Percentiles rank a stretch among this genome's conserved stretches.
These are phyloP conservation scores for Wallacemonas collosoma DNA, from an alignment of 208 protist genomes.

Conservation along the genomic window DNA sequence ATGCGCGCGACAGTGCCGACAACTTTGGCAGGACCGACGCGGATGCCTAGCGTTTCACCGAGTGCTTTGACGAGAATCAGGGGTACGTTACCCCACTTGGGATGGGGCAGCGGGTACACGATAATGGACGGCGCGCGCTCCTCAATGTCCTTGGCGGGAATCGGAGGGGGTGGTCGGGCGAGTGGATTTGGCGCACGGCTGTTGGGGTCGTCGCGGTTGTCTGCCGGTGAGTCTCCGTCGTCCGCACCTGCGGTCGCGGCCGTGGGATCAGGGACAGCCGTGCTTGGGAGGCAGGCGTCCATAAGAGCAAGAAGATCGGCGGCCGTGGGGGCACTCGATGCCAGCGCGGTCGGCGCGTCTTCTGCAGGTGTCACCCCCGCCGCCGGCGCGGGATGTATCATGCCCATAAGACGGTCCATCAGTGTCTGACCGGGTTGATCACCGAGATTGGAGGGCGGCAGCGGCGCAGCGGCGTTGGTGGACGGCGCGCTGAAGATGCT, in stretches of 20 bases:
- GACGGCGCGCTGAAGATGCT: not conserved
- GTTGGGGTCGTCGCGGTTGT: not conserved
- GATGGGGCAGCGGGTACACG: constrained; percentile 78
- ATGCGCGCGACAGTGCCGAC: constrained; percentile 85
- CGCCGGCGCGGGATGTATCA: constrained; percentile 1
- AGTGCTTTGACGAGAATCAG: constrained; percentile 79
- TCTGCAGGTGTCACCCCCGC: not conserved
- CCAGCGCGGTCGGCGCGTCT: constrained; percentile 4
- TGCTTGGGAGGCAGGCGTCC: constrained; percentile 18
- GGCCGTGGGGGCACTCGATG: constrained; percentile 22
- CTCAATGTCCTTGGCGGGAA: constrained; percentile 72
- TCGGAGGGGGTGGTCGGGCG: constrained; percentile 62
- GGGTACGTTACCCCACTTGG: constrained; percentile 62
- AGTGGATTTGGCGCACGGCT: constrained; percentile 43
- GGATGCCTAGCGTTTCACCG: constrained; percentile 79
- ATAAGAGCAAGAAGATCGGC: constrained; percentile 75
- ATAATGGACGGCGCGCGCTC: constrained; percentile 75
- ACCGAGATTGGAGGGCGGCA: not conserved
- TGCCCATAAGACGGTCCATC: constrained; percentile 19
- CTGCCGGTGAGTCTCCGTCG: not conserved
- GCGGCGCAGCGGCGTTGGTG: not conserved
- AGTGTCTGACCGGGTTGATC: constrained; percentile 9
- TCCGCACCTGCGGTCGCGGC: not conserved
- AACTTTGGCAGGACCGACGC: constrained; percentile 82
- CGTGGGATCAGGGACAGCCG: not conserved